A percentile compares a stretch with the other conserved stretches of the same genome.
These are phyloP conservation scores for Aspergillus aculeatinus DNA, from an alignment of 2,329 filamentous ascomycete species.

Conservation along the genomic window DNA sequence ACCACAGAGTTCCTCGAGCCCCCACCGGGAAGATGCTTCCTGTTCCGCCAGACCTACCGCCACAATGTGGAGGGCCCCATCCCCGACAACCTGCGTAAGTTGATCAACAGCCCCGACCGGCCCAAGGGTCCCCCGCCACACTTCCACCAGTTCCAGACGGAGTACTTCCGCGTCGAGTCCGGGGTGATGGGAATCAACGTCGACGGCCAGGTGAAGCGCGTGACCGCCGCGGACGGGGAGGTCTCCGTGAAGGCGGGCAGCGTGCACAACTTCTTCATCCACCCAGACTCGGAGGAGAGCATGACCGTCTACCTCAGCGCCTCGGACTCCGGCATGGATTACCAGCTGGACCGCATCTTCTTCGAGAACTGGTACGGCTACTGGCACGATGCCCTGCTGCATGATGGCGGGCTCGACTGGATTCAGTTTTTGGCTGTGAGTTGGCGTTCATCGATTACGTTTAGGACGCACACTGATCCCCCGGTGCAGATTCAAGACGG, in stretches of 20 bases:
- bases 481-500: slow-evolving; percentile 12
- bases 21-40: slow-evolving; percentile 12
- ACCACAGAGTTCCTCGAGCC: slow-evolving; percentile 15
- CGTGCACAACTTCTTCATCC: slow-evolving; percentile 16
- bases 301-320: slow-evolving; percentile 19
- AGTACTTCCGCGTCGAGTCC: slow-evolving; percentile 18
- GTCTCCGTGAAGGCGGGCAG: slow-evolving; percentile 9
- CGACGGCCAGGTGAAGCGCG: slow-evolving; percentile 1
- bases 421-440: slow-evolving; percentile 13
- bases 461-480: background rate
- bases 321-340: slow-evolving; percentile 15
- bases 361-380: slow-evolving; percentile 22
- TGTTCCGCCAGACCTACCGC: slow-evolving; percentile 14
- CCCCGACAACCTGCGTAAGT: slow-evolving; percentile 1
- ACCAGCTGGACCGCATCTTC: slow-evolving; percentile 17
- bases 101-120: slow-evolving; percentile 8
- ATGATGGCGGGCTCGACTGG: slow-evolving; percentile 15
- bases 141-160: slow-evolving; percentile 18
- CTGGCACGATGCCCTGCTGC: slow-evolving; percentile 16
- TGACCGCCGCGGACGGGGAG: slow-evolving; percentile 12
- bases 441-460: background rate
- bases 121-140: slow-evolving; percentile 12
- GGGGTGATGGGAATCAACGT: slow-evolving; percentile 10
- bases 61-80: slow-evolving; percentile 4
- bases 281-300: slow-evolving; percentile 12